Evolutionary conservation across 2,329 filamentous ascomycete genomes (phyloP).

Genomic region (Trichoderma pleuroti): DNA sequence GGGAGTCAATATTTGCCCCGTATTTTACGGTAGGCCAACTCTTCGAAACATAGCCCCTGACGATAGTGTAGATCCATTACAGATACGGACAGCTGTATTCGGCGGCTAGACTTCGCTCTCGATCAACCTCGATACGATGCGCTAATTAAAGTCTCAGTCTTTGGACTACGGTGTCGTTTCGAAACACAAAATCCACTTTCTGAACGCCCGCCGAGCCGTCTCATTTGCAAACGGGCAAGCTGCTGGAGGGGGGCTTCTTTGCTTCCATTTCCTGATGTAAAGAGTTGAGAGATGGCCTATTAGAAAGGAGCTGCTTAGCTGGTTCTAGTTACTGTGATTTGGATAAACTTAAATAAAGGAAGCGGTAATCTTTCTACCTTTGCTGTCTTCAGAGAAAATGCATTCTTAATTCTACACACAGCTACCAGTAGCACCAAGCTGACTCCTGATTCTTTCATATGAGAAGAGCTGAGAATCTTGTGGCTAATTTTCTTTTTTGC

Average conservation of each 20-base stretch:
- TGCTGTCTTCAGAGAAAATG: not conserved
- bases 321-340: not conserved
- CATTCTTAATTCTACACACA: not conserved
- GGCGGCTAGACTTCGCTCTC: not conserved
- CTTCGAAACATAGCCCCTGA: not conserved
- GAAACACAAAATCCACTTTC: not conserved
- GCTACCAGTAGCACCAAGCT: not conserved
- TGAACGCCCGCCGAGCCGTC: not conserved
- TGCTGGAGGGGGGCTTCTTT: not conserved
- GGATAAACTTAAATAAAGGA: not conserved
- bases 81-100: not conserved
- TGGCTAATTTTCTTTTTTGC: not conserved
- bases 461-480: not conserved
- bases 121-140: not conserved
- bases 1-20: not conserved
- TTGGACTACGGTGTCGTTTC: not conserved
- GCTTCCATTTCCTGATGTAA: not conserved
- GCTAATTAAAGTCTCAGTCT: not conserved
- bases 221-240: not conserved
- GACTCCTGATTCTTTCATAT: not conserved
- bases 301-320: not conserved
- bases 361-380: not conserved
- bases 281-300: not conserved
- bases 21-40: not conserved
- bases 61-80: not conserved